Percentiles rank a stretch among this genome's conserved stretches.
Evolutionary conservation across 495 filamentous ascomycete species (phyloP).

Genomic region (Hypoxylon intermedium): DNA sequence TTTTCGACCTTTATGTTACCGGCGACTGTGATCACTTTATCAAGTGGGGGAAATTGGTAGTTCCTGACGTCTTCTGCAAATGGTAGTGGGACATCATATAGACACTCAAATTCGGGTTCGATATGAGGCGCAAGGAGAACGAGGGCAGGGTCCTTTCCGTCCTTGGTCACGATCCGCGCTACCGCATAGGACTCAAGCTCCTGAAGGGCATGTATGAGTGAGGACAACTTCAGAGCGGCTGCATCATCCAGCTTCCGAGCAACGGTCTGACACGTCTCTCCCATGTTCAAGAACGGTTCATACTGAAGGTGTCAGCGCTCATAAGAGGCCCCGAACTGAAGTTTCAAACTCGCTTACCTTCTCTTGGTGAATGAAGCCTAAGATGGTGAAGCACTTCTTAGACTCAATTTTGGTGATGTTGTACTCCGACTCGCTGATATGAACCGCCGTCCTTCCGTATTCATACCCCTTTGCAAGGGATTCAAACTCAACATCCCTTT

Average conservation of each 20-base stretch:
- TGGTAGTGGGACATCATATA: constrained; percentile 91
- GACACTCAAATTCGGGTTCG: constrained; percentile 82
- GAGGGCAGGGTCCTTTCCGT: constrained; percentile 75
- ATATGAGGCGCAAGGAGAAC: constrained; percentile 85
- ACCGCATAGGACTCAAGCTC: constrained; percentile 88
- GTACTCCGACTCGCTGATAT: constrained; percentile 82
- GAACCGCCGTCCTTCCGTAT: constrained; percentile 90
- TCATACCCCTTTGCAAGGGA: constrained; percentile 91
- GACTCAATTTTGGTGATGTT: constrained; percentile 84
- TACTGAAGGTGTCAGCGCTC: constrained; percentile 62
- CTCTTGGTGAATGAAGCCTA: constrained; percentile 82
- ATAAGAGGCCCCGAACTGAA: background rate
- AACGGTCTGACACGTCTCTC: constrained; percentile 74
- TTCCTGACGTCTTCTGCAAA: constrained; percentile 90
- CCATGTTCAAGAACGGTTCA: constrained; percentile 84
- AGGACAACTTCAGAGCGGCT: constrained; percentile 82
- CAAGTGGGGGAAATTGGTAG: constrained; percentile 90
- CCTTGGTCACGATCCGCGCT: constrained; percentile 83
- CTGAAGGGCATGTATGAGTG: constrained; percentile 84
- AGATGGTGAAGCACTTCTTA: constrained; percentile 71
- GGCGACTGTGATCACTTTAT: constrained; percentile 85
- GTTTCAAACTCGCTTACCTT: constrained; percentile 61
- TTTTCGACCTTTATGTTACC: constrained; percentile 77
- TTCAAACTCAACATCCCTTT: constrained; percentile 81
- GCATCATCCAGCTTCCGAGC: constrained; percentile 75